phyloP scores from a whole-genome alignment of 306 rosid species.

The Canavalia gladiata region DNA sequence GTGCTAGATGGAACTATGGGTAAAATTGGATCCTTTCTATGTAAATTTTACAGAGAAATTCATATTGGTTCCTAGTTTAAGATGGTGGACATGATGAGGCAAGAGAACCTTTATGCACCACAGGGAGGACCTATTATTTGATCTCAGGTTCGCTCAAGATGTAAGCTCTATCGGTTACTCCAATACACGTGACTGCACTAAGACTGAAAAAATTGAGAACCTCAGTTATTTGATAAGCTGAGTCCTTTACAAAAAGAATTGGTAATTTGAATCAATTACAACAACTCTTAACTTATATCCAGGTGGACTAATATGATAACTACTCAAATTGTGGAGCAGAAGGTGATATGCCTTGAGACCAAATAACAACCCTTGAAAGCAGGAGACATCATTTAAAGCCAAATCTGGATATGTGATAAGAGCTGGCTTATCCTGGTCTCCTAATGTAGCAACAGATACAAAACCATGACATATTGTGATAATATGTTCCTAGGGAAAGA shows the following conservation, averaged over 20 bases:
- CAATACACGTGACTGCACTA: slow-evolving; percentile 93
- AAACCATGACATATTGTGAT: slow-evolving; percentile 75
- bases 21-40: slow-evolving; percentile 27
- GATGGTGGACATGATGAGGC: slow-evolving; percentile 84
- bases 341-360: slow-evolving; percentile 90
- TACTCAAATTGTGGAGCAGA: slow-evolving; percentile 94
- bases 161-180: slow-evolving; percentile 96
- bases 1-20: slow-evolving; percentile 99
- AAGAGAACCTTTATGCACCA: slow-evolving; percentile 83
- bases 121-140: slow-evolving; percentile 96
- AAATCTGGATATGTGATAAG: slow-evolving; percentile 94
- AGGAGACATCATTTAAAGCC: slow-evolving; percentile 91
- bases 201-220: slow-evolving; percentile 93
- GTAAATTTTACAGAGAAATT: not conserved
- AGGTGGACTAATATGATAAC: slow-evolving; percentile 96
- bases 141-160: slow-evolving; percentile 79
- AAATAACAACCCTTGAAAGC: slow-evolving; percentile 93
- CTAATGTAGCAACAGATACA: slow-evolving; percentile 81
- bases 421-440: slow-evolving; percentile 96
- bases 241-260: slow-evolving; percentile 82
- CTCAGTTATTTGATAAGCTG: slow-evolving; percentile 94
- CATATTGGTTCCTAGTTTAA: slow-evolving; percentile 48
- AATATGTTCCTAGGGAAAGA: slow-evolving; percentile 83
- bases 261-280: slow-evolving; percentile 64
- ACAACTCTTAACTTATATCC: slow-evolving; percentile 98